Evolutionary conservation across 768 basidiomycete species (phyloP).

Genomic region (Macrolepiota albuminosa): DNA sequence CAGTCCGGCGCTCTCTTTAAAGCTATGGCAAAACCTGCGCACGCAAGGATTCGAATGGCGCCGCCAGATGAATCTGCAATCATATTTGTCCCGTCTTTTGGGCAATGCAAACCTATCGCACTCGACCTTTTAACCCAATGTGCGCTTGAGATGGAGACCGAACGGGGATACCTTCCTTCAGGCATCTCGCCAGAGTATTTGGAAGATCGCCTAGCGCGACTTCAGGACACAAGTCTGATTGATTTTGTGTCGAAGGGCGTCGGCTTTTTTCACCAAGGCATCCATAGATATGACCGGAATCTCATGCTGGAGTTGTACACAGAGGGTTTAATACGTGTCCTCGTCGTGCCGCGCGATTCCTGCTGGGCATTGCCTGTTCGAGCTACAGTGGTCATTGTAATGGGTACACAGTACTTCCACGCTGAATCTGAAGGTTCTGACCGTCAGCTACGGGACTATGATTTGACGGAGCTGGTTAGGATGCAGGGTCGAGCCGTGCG

Average conservation of each 20-base stretch:
- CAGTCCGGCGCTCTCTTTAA: conserved; percentile 87
- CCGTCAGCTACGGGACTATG: conserved; percentile 76
- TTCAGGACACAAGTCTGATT: conserved; percentile 58
- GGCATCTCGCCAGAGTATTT: conserved; percentile 47
- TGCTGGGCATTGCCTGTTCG: conserved; percentile 90
- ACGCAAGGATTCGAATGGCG: conserved; percentile 59
- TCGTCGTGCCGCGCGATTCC: conserved; percentile 77
- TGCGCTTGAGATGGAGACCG: conserved; percentile 67
- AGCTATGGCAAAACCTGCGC: conserved; percentile 87
- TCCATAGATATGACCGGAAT: conserved; percentile 61
- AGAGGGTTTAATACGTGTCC: conserved; percentile 71
- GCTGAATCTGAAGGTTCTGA: conserved; percentile 41
- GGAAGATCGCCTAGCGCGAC: conserved; percentile 49
- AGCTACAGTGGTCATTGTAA: conserved; percentile 76
- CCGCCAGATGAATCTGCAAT: conserved; percentile 50
- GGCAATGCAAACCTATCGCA: conserved; percentile 69
- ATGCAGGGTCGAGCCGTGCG: conserved; percentile 90
- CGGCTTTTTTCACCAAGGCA: conserved; percentile 78
- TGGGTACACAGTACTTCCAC: conserved; percentile 87
- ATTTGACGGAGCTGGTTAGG: conserved; percentile 72
- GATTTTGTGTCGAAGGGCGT: conserved; percentile 84
- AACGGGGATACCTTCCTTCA: conserved; percentile 60
- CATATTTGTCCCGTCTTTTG: conserved; percentile 84
- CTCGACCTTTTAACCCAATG: conserved; percentile 86
- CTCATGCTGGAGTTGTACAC: conserved; percentile 79